Percentiles rank a stretch among this genome's conserved stretches.
Conservation (phyloP, 2,329 filamentous ascomycete genomes). For the Ophiostoma triangulosporum region DNA sequence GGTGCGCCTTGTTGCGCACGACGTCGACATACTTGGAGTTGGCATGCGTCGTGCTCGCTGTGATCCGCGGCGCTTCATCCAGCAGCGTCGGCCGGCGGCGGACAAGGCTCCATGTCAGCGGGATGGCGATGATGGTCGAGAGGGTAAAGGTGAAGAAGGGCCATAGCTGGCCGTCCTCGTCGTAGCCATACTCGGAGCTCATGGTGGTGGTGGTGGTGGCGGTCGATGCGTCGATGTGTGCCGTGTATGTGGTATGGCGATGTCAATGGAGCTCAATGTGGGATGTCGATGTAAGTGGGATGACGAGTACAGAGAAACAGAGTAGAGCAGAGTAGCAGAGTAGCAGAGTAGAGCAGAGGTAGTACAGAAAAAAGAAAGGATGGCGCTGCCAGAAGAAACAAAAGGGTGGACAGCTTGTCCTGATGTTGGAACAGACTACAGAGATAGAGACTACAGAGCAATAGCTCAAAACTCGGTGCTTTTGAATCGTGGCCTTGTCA, state of each 20-base stretch:
- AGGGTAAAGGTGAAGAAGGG: conserved; percentile 96
- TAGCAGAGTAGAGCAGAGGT: too few species aligned
- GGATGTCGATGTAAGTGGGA: too few species aligned
- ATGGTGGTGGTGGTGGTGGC: conserved; percentile 39
- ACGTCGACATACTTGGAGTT: conserved; percentile 72
- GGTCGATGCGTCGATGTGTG: conserved; percentile 21
- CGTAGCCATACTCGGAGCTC: conserved; percentile 95
- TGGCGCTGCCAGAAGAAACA: neutral
- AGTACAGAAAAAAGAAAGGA: neutral
- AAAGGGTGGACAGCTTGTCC: neutral
- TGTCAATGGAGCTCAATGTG: neutral
- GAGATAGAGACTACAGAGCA: neutral
- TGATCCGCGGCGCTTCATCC: conserved; percentile 44
- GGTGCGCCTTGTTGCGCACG: conserved; percentile 75
- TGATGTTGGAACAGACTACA: too few species aligned
- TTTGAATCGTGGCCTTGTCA: conserved; percentile 9
- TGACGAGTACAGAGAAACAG: too few species aligned
- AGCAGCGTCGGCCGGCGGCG: conserved; percentile 18
- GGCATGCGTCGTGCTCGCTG: conserved; percentile 66
- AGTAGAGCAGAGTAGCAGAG: too few species aligned
- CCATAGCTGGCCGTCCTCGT: conserved; percentile 97
- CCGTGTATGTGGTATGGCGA: neutral
- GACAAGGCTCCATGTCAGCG: conserved; percentile 78
- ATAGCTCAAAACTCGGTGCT: too few species aligned
- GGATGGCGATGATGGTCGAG: conserved; percentile 73